Evolutionary conservation across 768 basidiomycete species (phyloP).

Genomic region (Amanita muscaria): DNA sequence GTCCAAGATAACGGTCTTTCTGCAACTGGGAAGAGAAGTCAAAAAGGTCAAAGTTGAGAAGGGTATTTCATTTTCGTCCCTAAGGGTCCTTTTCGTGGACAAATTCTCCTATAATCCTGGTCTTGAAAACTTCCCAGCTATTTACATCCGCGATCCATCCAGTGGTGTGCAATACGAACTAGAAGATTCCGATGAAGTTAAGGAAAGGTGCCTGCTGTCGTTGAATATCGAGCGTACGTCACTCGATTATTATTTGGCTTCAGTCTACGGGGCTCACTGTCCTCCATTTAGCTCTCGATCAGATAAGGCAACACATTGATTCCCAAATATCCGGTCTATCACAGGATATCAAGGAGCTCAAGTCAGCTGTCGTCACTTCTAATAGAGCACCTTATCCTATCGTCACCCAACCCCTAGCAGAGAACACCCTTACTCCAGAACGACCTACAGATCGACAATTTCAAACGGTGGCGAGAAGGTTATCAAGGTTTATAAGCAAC

Average conservation of each 20-base stretch:
- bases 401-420: conserved; percentile 46
- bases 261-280: conserved; percentile 2
- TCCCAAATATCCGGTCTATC: conserved; percentile 76
- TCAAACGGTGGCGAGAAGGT: conserved; percentile 58
- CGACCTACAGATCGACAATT: conserved; percentile 75
- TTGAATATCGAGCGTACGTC: conserved; percentile 94
- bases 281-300: conserved; percentile 76
- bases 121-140: conserved; percentile 87
- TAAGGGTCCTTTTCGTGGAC: conserved; percentile 89
- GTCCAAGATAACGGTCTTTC: conserved; percentile 62
- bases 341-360: conserved; percentile 87
- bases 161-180: conserved; percentile 94
- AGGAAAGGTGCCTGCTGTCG: conserved; percentile 79
- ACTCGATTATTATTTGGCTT: background rate
- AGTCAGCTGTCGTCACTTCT: conserved; percentile 46
- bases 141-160: conserved; percentile 88
- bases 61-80: conserved; percentile 57
- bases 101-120: conserved; percentile 92
- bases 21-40: conserved; percentile 85
- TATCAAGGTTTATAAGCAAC: conserved; percentile 63
- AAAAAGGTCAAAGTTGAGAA: conserved; percentile 76
- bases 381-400: conserved; percentile 40
- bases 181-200: conserved; percentile 89
- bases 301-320: conserved; percentile 98
- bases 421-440: conserved; percentile 53